A percentile compares a stretch with the other conserved stretches of the same genome.
Conservation (phyloP, 331 rosid genomes). For the Acacia concinna region DNA sequence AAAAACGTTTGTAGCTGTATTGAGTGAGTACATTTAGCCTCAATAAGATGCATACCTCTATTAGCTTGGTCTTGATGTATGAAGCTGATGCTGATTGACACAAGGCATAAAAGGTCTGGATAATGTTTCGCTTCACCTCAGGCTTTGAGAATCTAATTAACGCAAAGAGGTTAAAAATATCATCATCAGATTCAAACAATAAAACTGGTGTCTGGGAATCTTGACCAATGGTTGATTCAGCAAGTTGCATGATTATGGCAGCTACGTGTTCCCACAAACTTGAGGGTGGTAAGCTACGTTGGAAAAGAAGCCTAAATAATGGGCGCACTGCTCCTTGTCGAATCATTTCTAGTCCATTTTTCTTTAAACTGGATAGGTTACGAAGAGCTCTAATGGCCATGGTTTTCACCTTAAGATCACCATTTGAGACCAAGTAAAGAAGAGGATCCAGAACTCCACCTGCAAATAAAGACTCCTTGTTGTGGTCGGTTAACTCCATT, state of each 20-base stretch:
- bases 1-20: constrained; percentile 14
- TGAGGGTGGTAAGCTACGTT: constrained; percentile 42
- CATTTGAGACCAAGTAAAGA: constrained; percentile 56
- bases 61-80: constrained; percentile 56
- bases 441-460: constrained; percentile 75
- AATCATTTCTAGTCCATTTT: constrained; percentile 77
- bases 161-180: constrained; percentile 58
- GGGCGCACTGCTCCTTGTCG: constrained; percentile 64
- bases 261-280: constrained; percentile 57
- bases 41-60: constrained; percentile 53
- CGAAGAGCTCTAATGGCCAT: constrained; percentile 66
- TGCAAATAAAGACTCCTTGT: constrained; percentile 65
- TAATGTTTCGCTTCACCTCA: constrained; percentile 53
- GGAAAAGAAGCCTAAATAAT: constrained; percentile 62
- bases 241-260: constrained; percentile 63
- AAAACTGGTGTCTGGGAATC: constrained; percentile 48
- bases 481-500: constrained; percentile 81
- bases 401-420: constrained; percentile 47
- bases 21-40: constrained; percentile 6
- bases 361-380: constrained; percentile 71
- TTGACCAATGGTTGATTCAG: constrained; percentile 57
- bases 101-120: constrained; percentile 63
- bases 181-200: constrained; percentile 66
- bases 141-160: constrained; percentile 46
- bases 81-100: constrained; percentile 62